Conservation (phyloP, 1,284 basidiomycete genomes). For the Phenoliferia sp. region DNA sequence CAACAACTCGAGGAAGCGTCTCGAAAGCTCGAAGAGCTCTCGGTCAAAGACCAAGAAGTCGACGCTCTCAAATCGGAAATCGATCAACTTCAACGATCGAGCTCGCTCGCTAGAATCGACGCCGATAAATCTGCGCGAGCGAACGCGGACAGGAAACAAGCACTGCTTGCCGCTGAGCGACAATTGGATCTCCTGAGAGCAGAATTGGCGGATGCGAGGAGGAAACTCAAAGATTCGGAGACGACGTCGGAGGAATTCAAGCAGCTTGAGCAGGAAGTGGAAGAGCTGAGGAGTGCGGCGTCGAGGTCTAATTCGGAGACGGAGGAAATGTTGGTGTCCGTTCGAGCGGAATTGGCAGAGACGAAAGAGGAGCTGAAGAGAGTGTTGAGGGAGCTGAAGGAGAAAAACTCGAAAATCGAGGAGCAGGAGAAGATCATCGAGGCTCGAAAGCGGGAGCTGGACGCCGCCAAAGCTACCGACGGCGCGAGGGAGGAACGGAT, state of each 20-base stretch:
- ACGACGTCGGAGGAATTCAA: neutral
- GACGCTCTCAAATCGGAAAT: conserved; percentile 8
- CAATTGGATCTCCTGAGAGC: neutral
- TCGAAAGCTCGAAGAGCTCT: neutral
- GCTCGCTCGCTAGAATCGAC: neutral
- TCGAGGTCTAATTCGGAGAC: no score
- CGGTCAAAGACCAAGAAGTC: conserved; percentile 4
- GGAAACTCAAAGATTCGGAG: neutral
- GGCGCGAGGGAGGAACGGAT: conserved; percentile 5
- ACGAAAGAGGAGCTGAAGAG: neutral
- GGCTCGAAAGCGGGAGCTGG: neutral
- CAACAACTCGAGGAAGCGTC: conserved; percentile 16
- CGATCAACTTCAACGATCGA: neutral
- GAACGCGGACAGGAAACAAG: neutral
- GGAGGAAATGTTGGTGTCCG: no score
- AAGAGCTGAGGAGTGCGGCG: no score
- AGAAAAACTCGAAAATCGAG: neutral
- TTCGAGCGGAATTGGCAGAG: no score
- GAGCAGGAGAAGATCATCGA: conserved; percentile 1
- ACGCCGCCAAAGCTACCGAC: neutral
- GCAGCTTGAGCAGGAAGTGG: no score
- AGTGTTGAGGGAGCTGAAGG: neutral
- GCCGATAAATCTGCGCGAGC: conserved; percentile 2
- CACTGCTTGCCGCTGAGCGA: neutral
- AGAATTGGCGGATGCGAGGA: neutral